phyloP scores from a whole-genome alignment of 345 rosid species.

The Luvunga scandens region DNA sequence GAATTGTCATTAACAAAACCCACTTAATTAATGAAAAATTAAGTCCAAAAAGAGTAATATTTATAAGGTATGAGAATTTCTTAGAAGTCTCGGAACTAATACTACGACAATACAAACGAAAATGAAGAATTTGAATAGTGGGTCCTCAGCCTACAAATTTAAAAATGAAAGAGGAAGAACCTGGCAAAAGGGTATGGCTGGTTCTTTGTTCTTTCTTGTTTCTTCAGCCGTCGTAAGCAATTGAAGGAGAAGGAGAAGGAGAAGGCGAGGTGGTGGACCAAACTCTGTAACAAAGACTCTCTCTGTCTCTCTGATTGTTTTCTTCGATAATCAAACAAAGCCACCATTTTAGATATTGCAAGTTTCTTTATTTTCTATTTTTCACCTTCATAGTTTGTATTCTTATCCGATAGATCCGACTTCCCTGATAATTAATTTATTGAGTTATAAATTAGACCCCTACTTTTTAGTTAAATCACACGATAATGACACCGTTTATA shows the following conservation, averaged over 20 bases:
- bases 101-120: not conserved
- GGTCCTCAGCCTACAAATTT: not conserved
- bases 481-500: no score
- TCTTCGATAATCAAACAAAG: constrained; percentile 10
- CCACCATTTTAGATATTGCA: constrained; percentile 8
- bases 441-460: no score
- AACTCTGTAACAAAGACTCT: constrained; percentile 3
- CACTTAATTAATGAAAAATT: not conserved
- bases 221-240: not conserved
- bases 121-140: not conserved
- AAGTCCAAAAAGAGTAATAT: not conserved
- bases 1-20: not conserved
- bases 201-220: not conserved
- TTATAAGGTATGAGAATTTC: not conserved
- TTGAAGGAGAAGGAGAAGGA: not conserved
- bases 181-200: not conserved
- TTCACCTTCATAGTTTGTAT: not conserved
- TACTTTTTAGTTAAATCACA: no score
- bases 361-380: not conserved
- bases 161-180: not conserved
- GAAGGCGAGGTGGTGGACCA: constrained; percentile 7
- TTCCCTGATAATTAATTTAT: no score
- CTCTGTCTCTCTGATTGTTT: constrained; percentile 7
- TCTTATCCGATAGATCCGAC: not conserved
- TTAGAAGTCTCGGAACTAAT: not conserved